Evolutionary conservation across 2,329 filamentous ascomycete genomes (phyloP).

Genomic region (Aspergillus tubingensis): DNA sequence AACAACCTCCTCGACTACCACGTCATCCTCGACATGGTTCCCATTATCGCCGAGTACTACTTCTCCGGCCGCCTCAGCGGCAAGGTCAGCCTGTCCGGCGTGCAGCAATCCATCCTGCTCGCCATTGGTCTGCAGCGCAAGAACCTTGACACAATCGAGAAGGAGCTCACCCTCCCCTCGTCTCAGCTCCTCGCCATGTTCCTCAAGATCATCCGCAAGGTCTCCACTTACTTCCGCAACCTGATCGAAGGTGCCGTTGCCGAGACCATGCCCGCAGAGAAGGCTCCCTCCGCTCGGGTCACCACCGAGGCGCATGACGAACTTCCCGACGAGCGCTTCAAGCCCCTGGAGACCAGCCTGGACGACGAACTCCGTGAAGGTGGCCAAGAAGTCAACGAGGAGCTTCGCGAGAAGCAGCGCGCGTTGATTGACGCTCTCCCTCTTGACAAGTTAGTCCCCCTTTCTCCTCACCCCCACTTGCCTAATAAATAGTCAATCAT

Average conservation of each 20-base stretch:
- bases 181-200: slow-evolving; percentile 94
- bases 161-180: slow-evolving; percentile 71
- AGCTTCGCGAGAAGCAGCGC: slow-evolving; percentile 76
- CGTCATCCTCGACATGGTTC: slow-evolving; percentile 90
- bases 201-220: slow-evolving; percentile 90
- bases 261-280: slow-evolving; percentile 62
- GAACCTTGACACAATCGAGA: slow-evolving; percentile 75
- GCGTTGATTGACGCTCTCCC: slow-evolving; percentile 89
- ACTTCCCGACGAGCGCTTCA: slow-evolving; percentile 64
- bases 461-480: not conserved
- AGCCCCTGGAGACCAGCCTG: slow-evolving; percentile 69
- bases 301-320: slow-evolving; percentile 69
- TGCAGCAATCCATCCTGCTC: slow-evolving; percentile 86
- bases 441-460: slow-evolving; percentile 71
- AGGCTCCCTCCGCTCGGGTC: slow-evolving; percentile 38
- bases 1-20: slow-evolving; percentile 98
- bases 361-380: slow-evolving; percentile 84
- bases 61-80: slow-evolving; percentile 74
- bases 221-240: slow-evolving; percentile 73
- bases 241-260: slow-evolving; percentile 74
- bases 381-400: slow-evolving; percentile 71
- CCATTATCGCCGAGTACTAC: slow-evolving; percentile 77
- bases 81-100: slow-evolving; percentile 70
- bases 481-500: slow-evolving; percentile 4
- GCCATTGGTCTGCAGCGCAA: slow-evolving; percentile 90